Base-by-base conservation (phyloP, 257 asterid species). In the Osmanthus fragrans region DNA sequence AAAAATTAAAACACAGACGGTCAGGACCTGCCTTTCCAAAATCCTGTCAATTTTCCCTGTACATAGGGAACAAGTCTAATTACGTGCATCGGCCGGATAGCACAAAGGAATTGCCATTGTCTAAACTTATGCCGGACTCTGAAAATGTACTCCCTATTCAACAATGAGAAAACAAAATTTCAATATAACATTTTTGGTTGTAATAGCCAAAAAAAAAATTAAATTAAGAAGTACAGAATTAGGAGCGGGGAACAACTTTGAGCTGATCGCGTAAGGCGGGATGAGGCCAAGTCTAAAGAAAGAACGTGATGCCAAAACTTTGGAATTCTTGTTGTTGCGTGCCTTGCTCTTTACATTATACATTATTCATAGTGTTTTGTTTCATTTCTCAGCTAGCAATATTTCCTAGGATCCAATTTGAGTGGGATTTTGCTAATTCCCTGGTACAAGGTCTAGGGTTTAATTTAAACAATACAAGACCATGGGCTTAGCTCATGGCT, bases 301-400 rank as follows among this genome's bases (percentile, higher is more conserved):
- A 30, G 96, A 84, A 79, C 96, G 88, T 16, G 96, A 91, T 72
- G 99, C 93, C 78, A 91, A 92, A 73, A 95, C 87, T 75, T 91
- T 92, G 18, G 90, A 78, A 40, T 82, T 27, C 23, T 76, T 76
- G 21, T 78, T 71, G 71, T 71, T 76, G n/a, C 56, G 87, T 21
- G 77, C 72, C 56, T 77, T 71, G 21, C 64, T 5, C 9, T 51
- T 51, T 15, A 45, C 19, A 49, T 49, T 12, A 13, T 49, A 32
- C 33, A 32, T 32, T 2, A 32, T 32, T 49, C 21, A 49, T 13
- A 49, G 6, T 18, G 58, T 49, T 49, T 13, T 49, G n/a, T 49
- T 49, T 13, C 58, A 49, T 37, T 49, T 21, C 58, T 15, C 4
- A 11, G 56, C 56, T 47, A 12, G 1, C 54, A 13, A 47, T 47